Percentiles rank a stretch among this genome's conserved stretches.
phyloP scores from a whole-genome alignment of 148 eudicot species.

The Rheum nobile region DNA sequence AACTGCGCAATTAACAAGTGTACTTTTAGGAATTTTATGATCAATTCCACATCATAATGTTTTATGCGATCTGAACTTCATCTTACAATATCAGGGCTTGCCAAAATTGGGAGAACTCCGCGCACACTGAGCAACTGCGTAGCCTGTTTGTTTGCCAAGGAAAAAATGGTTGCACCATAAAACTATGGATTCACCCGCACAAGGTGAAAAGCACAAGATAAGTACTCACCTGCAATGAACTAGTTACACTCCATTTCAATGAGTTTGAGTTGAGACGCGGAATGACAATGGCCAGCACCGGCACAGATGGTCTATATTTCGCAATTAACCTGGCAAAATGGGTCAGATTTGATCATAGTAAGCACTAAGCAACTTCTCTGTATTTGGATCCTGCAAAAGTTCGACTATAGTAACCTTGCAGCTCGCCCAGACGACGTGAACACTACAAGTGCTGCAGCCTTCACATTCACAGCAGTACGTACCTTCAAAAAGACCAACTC shows the following conservation, averaged over 20 bases:
- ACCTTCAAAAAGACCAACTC: slow-evolving; percentile 25
- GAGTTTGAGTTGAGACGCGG: slow-evolving; percentile 39
- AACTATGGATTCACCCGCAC: background rate
- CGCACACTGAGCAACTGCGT: slow-evolving; percentile 50
- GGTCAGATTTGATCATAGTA: background rate
- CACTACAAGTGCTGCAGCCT: slow-evolving; percentile 46
- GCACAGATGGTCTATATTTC: slow-evolving; percentile 49
- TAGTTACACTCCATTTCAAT: slow-evolving; percentile 44
- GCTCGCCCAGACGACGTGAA: slow-evolving; percentile 54
- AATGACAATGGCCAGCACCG: slow-evolving; percentile 41
- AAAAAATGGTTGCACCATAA: background rate
- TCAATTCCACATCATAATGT: background rate
- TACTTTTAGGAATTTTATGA: background rate
- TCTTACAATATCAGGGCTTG: slow-evolving; percentile 43
- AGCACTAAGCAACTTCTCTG: background rate
- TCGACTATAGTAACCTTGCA: slow-evolving; percentile 35
- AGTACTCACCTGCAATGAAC: slow-evolving; percentile 37
- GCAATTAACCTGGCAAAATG: slow-evolving; percentile 37
- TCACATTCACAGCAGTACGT: slow-evolving; percentile 34
- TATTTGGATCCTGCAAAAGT: no score
- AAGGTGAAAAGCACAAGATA: background rate
- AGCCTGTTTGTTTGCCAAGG: slow-evolving; percentile 25
- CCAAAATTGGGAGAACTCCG: slow-evolving; percentile 45
- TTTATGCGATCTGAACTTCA: background rate
- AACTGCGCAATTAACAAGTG: slow-evolving; percentile 19